Conservation (phyloP, 805 yeast species). For the Lachancea lanzarotensis region DNA sequence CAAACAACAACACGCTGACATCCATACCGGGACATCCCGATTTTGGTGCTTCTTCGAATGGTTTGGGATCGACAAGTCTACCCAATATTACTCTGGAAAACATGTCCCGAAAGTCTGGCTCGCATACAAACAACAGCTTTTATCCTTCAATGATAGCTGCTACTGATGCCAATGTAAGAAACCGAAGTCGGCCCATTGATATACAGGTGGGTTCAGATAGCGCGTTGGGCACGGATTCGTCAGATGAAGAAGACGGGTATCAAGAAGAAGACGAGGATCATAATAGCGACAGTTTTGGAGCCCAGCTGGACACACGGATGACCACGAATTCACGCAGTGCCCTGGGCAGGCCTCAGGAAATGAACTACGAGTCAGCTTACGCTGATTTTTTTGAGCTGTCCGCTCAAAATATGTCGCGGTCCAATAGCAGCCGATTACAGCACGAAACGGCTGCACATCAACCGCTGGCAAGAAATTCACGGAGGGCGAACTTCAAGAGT, state of each 20-base stretch:
- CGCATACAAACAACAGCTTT: not conserved
- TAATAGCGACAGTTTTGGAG: slow-evolving; percentile 14
- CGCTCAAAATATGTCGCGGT: not conserved
- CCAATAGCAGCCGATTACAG: not conserved
- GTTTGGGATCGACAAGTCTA: slow-evolving; percentile 12
- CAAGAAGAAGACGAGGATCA: slow-evolving; percentile 18
- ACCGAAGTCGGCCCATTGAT: slow-evolving; percentile 10
- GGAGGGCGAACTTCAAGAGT: not conserved
- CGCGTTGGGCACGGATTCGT: slow-evolving; percentile 12
- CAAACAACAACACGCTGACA: slow-evolving; percentile 1
- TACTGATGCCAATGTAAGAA: slow-evolving; percentile 1
- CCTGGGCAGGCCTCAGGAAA: not conserved
- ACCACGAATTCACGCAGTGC: too few species aligned
- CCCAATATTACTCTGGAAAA: slow-evolving; percentile 20
- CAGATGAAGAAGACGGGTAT: slow-evolving; percentile 18
- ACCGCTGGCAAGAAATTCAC: not conserved
- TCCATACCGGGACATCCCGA: not conserved
- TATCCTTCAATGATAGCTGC: not conserved
- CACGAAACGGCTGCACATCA: not conserved
- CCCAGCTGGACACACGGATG: not conserved
- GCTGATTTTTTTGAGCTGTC: not conserved
- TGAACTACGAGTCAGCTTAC: not conserved
- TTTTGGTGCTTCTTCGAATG: not conserved
- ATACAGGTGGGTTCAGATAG: slow-evolving; percentile 14
- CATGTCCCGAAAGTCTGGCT: not conserved